Percentiles rank a stretch among this genome's conserved stretches.
These are phyloP conservation scores for Knoxdaviesia proteae DNA, from an alignment of 2,329 filamentous ascomycete species.

Conservation along the genomic window DNA sequence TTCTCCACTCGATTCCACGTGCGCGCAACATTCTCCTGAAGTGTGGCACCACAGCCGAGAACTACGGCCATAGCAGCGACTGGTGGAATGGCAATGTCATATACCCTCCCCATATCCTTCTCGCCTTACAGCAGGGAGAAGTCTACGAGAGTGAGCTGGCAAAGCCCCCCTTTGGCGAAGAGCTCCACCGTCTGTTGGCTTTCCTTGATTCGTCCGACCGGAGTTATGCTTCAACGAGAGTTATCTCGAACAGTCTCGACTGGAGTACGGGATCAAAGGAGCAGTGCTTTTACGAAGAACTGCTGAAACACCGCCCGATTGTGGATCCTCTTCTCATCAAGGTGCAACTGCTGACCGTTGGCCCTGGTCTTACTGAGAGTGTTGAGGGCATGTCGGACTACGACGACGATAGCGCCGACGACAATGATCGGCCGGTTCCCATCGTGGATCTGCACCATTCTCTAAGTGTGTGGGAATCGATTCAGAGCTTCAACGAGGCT, in stretches of 20 bases:
- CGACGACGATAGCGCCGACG: conserved; percentile 6
- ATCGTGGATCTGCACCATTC: conserved; percentile 20
- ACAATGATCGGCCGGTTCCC: conserved; percentile 17
- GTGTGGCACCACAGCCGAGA: conserved; percentile 17
- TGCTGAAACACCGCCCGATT: no score
- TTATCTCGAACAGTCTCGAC: conserved; percentile 14
- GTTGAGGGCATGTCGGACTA: conserved; percentile 1
- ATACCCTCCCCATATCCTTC: conserved; percentile 15
- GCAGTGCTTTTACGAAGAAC: no score
- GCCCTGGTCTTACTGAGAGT: no score
- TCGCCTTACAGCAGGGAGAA: conserved; percentile 9
- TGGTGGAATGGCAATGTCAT: conserved; percentile 43
- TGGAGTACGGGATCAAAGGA: no score
- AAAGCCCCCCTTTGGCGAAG: conserved; percentile 21
- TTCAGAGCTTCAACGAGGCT: conserved; percentile 24
- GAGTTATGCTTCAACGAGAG: conserved; percentile 34
- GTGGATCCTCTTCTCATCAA: no score
- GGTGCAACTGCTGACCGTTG: no score
- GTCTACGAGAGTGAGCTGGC: neutral
- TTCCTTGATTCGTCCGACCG: conserved; percentile 40
- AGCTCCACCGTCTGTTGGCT: conserved; percentile 40
- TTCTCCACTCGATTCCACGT: conserved; percentile 37
- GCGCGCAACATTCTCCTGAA: conserved; percentile 32
- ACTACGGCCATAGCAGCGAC: conserved; percentile 32
- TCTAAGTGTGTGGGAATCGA: conserved; percentile 14